A percentile compares a stretch with the other conserved stretches of the same genome.
Evolutionary conservation across 441 rosid species (phyloP).

Genomic region (Corymbia citriodora): DNA sequence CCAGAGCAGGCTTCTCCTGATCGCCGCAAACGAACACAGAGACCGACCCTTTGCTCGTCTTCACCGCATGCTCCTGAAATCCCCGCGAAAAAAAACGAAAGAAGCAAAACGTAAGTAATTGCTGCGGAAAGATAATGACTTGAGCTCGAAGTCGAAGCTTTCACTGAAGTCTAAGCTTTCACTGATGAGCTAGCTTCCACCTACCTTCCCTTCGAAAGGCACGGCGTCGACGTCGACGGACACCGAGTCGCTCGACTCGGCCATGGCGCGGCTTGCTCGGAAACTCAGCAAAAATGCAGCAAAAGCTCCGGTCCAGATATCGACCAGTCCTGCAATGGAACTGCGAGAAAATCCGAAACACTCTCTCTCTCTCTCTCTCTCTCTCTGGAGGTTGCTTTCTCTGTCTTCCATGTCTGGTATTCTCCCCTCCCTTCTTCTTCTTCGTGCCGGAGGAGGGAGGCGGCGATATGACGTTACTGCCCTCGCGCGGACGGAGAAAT

Average conservation of each 20-base stretch:
- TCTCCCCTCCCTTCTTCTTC: not conserved
- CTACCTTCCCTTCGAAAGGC: constrained; percentile 76
- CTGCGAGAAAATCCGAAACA: not conserved
- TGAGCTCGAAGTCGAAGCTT: not conserved
- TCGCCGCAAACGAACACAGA: constrained; percentile 75
- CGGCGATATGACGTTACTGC: not conserved
- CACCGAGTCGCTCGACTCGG: constrained; percentile 55
- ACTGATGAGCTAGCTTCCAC: not conserved
- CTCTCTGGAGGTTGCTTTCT: not conserved
- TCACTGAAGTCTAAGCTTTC: not conserved
- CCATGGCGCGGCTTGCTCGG: constrained; percentile 26
- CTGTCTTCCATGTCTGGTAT: not conserved
- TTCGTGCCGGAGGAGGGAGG: not conserved
- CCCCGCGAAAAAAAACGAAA: not conserved
- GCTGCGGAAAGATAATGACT: not conserved
- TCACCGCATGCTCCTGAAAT: constrained; percentile 63
- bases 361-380: not conserved
- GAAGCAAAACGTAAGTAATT: not conserved
- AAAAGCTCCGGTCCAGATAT: not conserved
- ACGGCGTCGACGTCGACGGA: constrained; percentile 52
- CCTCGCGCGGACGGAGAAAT: not conserved
- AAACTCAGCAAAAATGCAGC: not conserved
- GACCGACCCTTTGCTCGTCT: constrained; percentile 63
- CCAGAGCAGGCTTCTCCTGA: constrained; percentile 74
- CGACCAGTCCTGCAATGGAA: not conserved